phyloP scores from a whole-genome alignment of 345 rosid genomes.

The Excoecaria agallocha region DNA sequence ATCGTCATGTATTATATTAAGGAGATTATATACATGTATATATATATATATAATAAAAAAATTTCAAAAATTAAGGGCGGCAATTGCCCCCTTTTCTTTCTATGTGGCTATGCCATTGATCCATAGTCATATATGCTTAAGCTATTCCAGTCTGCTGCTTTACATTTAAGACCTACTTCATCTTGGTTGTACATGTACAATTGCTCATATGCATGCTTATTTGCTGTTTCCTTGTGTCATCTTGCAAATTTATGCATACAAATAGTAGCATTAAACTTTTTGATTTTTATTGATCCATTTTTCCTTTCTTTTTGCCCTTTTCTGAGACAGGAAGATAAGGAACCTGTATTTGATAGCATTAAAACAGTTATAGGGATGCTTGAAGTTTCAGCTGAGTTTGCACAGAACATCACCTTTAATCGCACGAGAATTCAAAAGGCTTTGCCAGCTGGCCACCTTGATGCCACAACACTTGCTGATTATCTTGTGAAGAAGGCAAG shows the following conservation, averaged over 20 bases:
- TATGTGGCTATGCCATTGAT: too few relatives aligned
- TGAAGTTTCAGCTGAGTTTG: constrained; percentile 89
- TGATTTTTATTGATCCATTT: constrained; percentile 8
- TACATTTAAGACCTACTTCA: neutral
- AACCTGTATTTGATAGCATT: constrained; percentile 85
- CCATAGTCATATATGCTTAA: neutral
- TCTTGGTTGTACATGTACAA: neutral
- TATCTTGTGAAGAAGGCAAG: constrained; percentile 89
- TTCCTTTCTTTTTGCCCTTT: constrained; percentile 1
- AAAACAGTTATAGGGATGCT: constrained; percentile 85
- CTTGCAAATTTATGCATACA: neutral
- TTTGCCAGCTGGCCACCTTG: constrained; percentile 89
- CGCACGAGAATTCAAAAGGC: constrained; percentile 58
- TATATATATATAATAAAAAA: too few relatives aligned
- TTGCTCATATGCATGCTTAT: neutral
- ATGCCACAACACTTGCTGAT: constrained; percentile 95
- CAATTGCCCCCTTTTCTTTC: too few relatives aligned
- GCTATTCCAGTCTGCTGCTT: constrained; percentile 1
- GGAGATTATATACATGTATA: too few relatives aligned
- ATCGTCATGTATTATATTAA: too few relatives aligned
- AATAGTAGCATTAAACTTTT: neutral
- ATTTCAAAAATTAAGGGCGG: too few relatives aligned
- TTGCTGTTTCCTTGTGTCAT: neutral
- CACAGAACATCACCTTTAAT: constrained; percentile 77
- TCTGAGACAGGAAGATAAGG: constrained; percentile 81